These are phyloP conservation scores for Chamaenerion angustifolium DNA, from an alignment of 345 rosid genomes.

Conservation along the genomic window DNA sequence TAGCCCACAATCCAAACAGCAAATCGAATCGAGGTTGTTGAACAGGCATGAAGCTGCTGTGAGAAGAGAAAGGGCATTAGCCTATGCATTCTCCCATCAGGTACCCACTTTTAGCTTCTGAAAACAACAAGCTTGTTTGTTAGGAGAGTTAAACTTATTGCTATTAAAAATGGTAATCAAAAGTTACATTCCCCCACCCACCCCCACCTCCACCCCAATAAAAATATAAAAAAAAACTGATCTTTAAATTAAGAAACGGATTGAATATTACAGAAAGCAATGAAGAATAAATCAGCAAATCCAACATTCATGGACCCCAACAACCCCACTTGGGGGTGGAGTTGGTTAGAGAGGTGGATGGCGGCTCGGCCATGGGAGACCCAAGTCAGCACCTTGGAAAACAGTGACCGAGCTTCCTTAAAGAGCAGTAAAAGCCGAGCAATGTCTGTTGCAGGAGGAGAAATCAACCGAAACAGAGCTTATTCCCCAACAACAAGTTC, in stretches of 20 bases:
- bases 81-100: slow-evolving; percentile 83
- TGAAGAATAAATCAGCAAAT: slow-evolving; percentile 41
- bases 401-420: slow-evolving; percentile 40
- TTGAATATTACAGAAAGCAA: slow-evolving; percentile 27
- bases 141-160: too few species aligned
- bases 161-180: too few species aligned
- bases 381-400: slow-evolving; percentile 20
- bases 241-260: not conserved
- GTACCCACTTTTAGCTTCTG: slow-evolving; percentile 15
- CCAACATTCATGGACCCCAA: slow-evolving; percentile 55
- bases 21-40: slow-evolving; percentile 45
- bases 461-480: slow-evolving; percentile 34
- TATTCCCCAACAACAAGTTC: slow-evolving; percentile 28
- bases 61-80: slow-evolving; percentile 87
- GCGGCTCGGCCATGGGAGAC: slow-evolving; percentile 70
- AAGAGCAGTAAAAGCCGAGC: slow-evolving; percentile 38
- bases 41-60: slow-evolving; percentile 58
- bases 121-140: not conserved
- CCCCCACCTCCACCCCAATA: too few species aligned
- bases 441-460: slow-evolving; percentile 33
- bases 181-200: too few species aligned
- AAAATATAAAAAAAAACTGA: not conserved
- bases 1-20: slow-evolving; percentile 57
- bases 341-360: slow-evolving; percentile 97
- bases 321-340: slow-evolving; percentile 93